Evolutionary conservation across 345 rosid genomes (phyloP).

Genomic region (Erysimum cheiranthoides): DNA sequence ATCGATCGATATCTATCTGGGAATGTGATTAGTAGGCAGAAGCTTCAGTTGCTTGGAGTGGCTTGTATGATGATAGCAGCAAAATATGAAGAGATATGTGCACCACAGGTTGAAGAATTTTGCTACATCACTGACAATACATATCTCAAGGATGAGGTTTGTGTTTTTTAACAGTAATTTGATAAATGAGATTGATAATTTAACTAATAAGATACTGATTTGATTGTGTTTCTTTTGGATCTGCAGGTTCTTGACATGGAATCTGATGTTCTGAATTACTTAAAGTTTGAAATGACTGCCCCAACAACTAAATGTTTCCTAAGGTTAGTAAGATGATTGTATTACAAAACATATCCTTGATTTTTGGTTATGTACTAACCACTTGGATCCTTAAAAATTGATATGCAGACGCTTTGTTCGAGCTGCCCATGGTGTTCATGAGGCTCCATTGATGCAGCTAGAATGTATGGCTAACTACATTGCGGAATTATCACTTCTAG

Average conservation of each 20-base stretch:
- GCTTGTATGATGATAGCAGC: slow-evolving; percentile 97
- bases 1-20: slow-evolving; percentile 94
- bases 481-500: slow-evolving; percentile 77
- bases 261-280: slow-evolving; percentile 74
- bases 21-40: slow-evolving; percentile 79
- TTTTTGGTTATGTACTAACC: no score
- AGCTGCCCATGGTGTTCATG: slow-evolving; percentile 77
- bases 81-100: slow-evolving; percentile 96
- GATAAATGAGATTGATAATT: neutral
- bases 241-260: slow-evolving; percentile 84
- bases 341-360: neutral
- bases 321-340: slow-evolving; percentile 53
- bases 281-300: slow-evolving; percentile 96
- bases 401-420: slow-evolving; percentile 79
- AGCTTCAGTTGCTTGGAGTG: slow-evolving; percentile 90
- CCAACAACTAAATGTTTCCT: slow-evolving; percentile 89
- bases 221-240: slow-evolving; percentile 15
- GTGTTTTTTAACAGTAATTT: neutral
- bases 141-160: slow-evolving; percentile 81
- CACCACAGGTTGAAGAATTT: slow-evolving; percentile 96
- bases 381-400: slow-evolving; percentile 19
- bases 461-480: slow-evolving; percentile 91
- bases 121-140: slow-evolving; percentile 97
- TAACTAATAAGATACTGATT: neutral
- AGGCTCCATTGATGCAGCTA: slow-evolving; percentile 81